phyloP scores from a whole-genome alignment of 2,329 filamentous ascomycete genomes.

The Colletotrichum sp. region DNA sequence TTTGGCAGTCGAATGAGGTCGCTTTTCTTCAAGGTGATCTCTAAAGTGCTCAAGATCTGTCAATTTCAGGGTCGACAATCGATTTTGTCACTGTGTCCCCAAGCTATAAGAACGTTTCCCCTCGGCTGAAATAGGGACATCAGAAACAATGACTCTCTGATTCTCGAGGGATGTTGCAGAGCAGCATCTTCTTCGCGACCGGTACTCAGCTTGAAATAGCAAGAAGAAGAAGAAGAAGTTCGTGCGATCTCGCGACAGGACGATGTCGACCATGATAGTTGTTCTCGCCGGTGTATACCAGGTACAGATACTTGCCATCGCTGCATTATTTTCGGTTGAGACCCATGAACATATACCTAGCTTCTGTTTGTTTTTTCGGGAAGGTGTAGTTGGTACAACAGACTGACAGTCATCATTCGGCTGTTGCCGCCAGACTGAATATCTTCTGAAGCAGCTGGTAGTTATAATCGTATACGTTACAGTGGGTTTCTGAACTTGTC shows the following conservation, averaged over 20 bases:
- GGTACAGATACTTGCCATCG: not conserved
- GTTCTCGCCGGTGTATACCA: not conserved
- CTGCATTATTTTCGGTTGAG: not conserved
- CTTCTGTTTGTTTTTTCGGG: accelerated
- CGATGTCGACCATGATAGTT: accelerated
- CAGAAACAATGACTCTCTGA: no score
- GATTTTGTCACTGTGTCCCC: not conserved
- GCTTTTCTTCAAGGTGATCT: not conserved
- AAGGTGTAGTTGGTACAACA: not conserved
- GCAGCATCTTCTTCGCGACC: not conserved
- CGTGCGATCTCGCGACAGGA: not conserved
- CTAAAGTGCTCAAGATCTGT: not conserved
- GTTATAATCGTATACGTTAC: no score
- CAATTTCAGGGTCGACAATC: not conserved
- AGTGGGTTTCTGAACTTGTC: not conserved
- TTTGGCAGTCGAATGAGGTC: not conserved
- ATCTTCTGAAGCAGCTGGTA: not conserved
- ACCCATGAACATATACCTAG: not conserved
- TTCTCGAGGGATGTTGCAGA: no score
- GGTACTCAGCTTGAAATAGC: not conserved
- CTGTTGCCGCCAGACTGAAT: not conserved
- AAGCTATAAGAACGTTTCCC: not conserved
- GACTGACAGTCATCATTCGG: not conserved
- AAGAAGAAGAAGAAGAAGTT: not conserved
- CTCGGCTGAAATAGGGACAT: not conserved